These are phyloP conservation scores for Arthroderma uncinatum DNA, from an alignment of 2,329 filamentous ascomycete genomes.

Conservation along the genomic window DNA sequence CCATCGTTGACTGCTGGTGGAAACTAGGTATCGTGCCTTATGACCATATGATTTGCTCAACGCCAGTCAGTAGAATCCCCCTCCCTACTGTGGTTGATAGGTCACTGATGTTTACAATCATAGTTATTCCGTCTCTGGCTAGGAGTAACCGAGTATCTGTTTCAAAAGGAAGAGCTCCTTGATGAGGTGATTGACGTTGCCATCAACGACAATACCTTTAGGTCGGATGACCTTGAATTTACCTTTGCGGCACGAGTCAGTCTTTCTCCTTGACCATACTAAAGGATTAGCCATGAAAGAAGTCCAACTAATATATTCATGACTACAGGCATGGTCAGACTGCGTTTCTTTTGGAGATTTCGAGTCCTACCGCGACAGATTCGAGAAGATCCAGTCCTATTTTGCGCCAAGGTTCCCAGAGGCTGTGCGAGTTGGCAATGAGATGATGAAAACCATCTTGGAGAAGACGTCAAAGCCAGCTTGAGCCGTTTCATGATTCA, in stretches of 20 bases:
- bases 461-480: constrained; percentile 50
- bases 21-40: constrained; percentile 88
- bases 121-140: constrained; percentile 87
- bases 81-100: neutral
- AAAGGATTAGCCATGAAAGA: neutral
- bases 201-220: constrained; percentile 79
- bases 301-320: neutral
- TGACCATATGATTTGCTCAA: constrained; percentile 99
- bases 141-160: constrained; percentile 93
- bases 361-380: constrained; percentile 82
- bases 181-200: constrained; percentile 78
- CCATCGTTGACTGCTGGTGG: constrained; percentile 98
- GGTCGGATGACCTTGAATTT: constrained; percentile 94
- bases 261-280: constrained; percentile 10
- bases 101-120: neutral
- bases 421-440: constrained; percentile 77
- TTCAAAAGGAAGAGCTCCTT: constrained; percentile 68
- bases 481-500: neutral
- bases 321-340: constrained; percentile 69
- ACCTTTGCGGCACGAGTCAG: constrained; percentile 76
- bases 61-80: constrained; percentile 48
- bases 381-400: constrained; percentile 79
- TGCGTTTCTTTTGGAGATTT: constrained; percentile 87
- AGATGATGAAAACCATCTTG: constrained; percentile 93
- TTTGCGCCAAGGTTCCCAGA: constrained; percentile 84